A percentile compares a stretch with the other conserved stretches of the same genome.
Conservation (phyloP, 345 rosid species). For the Cardamine resedifolia region DNA sequence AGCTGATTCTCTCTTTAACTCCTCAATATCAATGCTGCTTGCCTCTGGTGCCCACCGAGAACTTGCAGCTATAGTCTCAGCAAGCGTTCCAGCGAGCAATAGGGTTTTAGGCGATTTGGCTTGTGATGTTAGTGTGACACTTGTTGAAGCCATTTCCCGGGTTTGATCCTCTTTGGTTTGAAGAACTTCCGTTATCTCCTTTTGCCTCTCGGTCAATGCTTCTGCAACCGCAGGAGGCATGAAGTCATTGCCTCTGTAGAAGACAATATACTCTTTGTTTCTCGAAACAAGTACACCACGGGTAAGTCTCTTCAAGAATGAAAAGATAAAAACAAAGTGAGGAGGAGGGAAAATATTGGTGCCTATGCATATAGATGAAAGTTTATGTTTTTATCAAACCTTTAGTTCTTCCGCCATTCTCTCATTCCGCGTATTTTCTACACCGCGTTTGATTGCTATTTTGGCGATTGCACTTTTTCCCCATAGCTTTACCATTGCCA, state of each 20-base stretch:
- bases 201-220: slow-evolving; percentile 61
- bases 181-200: slow-evolving; percentile 45
- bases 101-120: slow-evolving; percentile 41
- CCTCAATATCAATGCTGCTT: slow-evolving; percentile 53
- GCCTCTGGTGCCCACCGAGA: slow-evolving; percentile 72
- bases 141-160: slow-evolving; percentile 50
- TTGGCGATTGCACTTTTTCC: slow-evolving; percentile 77
- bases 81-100: slow-evolving; percentile 80
- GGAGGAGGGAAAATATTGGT: neutral
- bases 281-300: slow-evolving; percentile 82
- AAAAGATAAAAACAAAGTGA: slow-evolving; percentile 26
- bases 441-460: slow-evolving; percentile 90
- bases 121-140: slow-evolving; percentile 36
- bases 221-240: slow-evolving; percentile 64
- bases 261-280: slow-evolving; percentile 88
- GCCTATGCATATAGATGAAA: neutral
- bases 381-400: slow-evolving; percentile 43
- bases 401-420: slow-evolving; percentile 94
- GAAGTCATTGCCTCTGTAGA: slow-evolving; percentile 94
- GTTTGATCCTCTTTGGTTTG: slow-evolving; percentile 80
- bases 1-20: slow-evolving; percentile 62
- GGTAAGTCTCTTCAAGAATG: slow-evolving; percentile 63
- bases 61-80: slow-evolving; percentile 83
- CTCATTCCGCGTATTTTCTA: slow-evolving; percentile 76
- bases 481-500: slow-evolving; percentile 87